Evolutionary conservation across 1,284 basidiomycete genomes (phyloP).

Genomic region (Chalciporus sp.): DNA sequence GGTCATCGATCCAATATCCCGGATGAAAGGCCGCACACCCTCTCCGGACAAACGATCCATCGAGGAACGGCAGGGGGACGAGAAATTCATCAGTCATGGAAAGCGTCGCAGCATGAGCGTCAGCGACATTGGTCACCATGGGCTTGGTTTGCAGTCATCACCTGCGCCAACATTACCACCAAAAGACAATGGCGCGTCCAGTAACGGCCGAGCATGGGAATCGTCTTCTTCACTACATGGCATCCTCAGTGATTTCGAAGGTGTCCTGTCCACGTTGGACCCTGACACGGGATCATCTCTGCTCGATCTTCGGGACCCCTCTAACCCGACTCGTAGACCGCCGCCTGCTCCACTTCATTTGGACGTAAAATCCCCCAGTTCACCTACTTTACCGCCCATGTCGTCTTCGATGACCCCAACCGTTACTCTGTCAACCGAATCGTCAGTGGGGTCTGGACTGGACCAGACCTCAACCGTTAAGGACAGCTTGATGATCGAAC

Average conservation of each 20-base stretch:
- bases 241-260: constrained; percentile 69
- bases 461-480: constrained; percentile 19
- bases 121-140: constrained; percentile 64
- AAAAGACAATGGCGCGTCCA: constrained; percentile 31
- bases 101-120: constrained; percentile 78
- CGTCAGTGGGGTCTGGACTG: constrained; percentile 33
- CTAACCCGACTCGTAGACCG: constrained; percentile 50
- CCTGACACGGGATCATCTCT: constrained; percentile 47
- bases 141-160: constrained; percentile 40
- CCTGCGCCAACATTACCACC: constrained; percentile 40
- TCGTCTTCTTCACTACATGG: constrained; percentile 53
- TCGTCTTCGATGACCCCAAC: constrained; percentile 32
- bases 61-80: constrained; percentile 31
- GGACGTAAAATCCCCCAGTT: constrained; percentile 27
- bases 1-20: constrained; percentile 52
- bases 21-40: constrained; percentile 27
- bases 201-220: constrained; percentile 44
- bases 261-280: constrained; percentile 66
- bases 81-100: constrained; percentile 33
- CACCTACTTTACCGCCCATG: constrained; percentile 19
- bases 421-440: constrained; percentile 38
- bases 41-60: constrained; percentile 28
- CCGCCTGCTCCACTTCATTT: constrained; percentile 14
- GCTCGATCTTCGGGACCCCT: constrained; percentile 66
- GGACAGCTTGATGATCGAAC: constrained; percentile 31